phyloP scores from a whole-genome alignment of 306 rosid genomes.

The Trifolium dubium region DNA sequence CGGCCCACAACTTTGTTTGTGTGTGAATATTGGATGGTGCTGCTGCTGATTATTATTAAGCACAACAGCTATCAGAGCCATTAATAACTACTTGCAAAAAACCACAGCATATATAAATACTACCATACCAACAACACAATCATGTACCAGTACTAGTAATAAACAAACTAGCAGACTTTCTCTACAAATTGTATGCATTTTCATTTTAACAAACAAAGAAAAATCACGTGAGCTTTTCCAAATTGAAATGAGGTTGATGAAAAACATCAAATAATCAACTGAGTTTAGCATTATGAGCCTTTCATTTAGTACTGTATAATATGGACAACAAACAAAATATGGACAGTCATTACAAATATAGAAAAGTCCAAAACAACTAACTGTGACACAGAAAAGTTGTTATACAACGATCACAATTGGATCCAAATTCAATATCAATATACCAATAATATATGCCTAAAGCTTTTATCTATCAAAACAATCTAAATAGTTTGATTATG shows the following conservation, averaged over 20 bases:
- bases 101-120: too few species aligned
- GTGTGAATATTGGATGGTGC: too few species aligned
- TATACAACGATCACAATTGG: background rate
- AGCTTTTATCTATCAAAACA: background rate
- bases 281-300: conserved; percentile 45
- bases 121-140: background rate
- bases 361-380: background rate
- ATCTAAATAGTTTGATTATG: background rate
- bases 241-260: too few species aligned
- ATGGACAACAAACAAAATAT: conserved; percentile 38
- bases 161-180: background rate
- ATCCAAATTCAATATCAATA: background rate
- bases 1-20: background rate
- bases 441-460: background rate
- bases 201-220: background rate
- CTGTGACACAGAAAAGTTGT: background rate
- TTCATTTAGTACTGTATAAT: conserved; percentile 41
- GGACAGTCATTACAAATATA: conserved; percentile 31
- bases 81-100: background rate
- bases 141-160: too few species aligned
- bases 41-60: too few species aligned
- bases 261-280: too few species aligned
- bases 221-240: background rate
- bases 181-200: background rate
- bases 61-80: background rate